phyloP scores from a whole-genome alignment of 2,329 filamentous ascomycete species.

The Claviceps monticola region DNA sequence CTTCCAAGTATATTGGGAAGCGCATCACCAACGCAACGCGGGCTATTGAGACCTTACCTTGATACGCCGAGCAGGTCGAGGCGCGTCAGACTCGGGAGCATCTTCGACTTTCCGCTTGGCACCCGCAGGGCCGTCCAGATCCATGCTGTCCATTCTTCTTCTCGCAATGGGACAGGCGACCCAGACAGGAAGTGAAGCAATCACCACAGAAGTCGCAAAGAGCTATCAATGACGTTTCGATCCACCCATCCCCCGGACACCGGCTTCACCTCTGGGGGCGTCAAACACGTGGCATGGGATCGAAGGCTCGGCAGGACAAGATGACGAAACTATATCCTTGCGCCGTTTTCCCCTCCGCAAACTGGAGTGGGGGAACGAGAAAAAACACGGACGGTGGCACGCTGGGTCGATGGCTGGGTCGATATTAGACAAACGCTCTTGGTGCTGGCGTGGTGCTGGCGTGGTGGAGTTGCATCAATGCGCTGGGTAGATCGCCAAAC shows the following conservation, averaged over 20 bases:
- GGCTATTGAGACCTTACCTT: slow-evolving; percentile 20
- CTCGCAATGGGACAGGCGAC: not conserved
- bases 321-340: too few species aligned
- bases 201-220: not conserved
- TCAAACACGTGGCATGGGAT: not conserved
- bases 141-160: slow-evolving; percentile 24
- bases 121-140: slow-evolving; percentile 26
- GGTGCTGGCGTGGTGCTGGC: not conserved
- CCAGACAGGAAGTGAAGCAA: not conserved
- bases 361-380: too few species aligned
- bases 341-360: too few species aligned
- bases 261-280: not conserved
- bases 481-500: too few species aligned
- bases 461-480: not conserved
- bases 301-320: not conserved
- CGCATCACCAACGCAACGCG: not conserved
- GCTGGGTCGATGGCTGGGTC: not conserved
- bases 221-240: not conserved
- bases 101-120: slow-evolving; percentile 36
- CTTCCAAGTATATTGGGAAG: too few species aligned
- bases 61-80: slow-evolving; percentile 32
- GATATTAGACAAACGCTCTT: not conserved
- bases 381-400: not conserved
- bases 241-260: not conserved
- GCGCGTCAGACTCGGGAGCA: slow-evolving; percentile 19